Percentiles rank a stretch among this genome's conserved stretches.
Evolutionary conservation across 1,284 basidiomycete genomes (phyloP).

Genomic region (Irpex sp.): DNA sequence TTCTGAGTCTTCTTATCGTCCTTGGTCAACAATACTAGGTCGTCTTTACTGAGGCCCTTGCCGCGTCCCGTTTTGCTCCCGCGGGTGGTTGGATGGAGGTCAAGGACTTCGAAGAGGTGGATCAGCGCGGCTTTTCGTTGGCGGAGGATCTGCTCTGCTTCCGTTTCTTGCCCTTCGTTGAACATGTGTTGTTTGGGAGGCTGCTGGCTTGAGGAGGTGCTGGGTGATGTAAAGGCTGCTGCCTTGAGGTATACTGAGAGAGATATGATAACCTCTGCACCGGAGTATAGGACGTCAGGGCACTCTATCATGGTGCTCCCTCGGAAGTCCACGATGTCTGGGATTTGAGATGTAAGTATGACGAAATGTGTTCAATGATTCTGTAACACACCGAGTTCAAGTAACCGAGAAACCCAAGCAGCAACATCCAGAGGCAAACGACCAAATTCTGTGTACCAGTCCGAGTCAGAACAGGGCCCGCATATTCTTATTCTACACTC

Average conservation of each 20-base stretch:
- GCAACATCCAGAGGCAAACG: constrained; percentile 64
- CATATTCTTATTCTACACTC: background rate
- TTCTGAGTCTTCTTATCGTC: constrained; percentile 26
- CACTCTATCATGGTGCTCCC: constrained; percentile 67
- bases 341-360: no score
- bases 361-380: no score
- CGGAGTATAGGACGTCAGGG: constrained; percentile 56
- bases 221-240: constrained; percentile 54
- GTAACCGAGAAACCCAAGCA: constrained; percentile 62
- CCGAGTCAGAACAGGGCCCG: no score
- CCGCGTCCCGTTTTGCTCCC: constrained; percentile 21
- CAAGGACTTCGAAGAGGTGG: constrained; percentile 59
- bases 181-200: constrained; percentile 36
- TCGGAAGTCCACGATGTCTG: constrained; percentile 57
- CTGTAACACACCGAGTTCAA: no score
- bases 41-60: constrained; percentile 34
- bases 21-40: constrained; percentile 32
- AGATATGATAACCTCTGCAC: constrained; percentile 66
- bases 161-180: constrained; percentile 70
- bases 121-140: constrained; percentile 69
- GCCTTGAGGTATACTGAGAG: constrained; percentile 61
- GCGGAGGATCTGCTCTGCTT: constrained; percentile 67
- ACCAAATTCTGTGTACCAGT: constrained; percentile 52
- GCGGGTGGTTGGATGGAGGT: constrained; percentile 44
- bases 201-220: constrained; percentile 29